A percentile compares a stretch with the other conserved stretches of the same genome.
phyloP scores from a whole-genome alignment of 2,329 filamentous ascomycete genomes.

The Alternaria sp. region DNA sequence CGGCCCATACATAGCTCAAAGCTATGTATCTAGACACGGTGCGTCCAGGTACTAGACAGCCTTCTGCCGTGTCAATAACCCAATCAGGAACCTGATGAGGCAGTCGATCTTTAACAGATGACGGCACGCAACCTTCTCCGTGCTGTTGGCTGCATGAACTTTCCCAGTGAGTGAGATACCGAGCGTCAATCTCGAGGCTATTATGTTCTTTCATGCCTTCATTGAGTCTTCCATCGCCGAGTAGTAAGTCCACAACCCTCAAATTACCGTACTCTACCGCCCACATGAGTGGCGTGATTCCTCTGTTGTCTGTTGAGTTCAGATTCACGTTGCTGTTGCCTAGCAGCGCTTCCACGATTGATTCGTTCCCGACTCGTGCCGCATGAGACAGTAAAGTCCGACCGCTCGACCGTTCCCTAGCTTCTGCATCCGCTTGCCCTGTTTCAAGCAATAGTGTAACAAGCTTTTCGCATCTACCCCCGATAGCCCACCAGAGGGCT shows the following conservation, averaged over 20 bases:
- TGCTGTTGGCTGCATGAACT: neutral
- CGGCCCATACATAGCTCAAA: neutral
- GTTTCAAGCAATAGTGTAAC: neutral
- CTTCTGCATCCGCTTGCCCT: neutral
- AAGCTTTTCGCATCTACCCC: neutral
- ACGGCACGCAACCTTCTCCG: no score
- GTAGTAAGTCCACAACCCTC: neutral
- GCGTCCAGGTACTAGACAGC: neutral
- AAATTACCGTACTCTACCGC: neutral
- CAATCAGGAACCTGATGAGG: neutral
- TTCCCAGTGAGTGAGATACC: neutral
- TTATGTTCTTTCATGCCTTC: no score
- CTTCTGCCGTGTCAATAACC: neutral
- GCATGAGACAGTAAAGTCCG: neutral
- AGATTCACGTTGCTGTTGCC: neutral
- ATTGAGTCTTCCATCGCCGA: neutral
- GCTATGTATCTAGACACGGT: neutral
- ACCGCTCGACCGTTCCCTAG: neutral
- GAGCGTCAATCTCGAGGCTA: neutral
- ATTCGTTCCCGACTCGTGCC: neutral
- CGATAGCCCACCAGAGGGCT: neutral
- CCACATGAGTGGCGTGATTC: neutral
- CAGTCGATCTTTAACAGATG: neutral
- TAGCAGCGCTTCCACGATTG: neutral
- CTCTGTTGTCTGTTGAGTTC: neutral